Evolutionary conservation across 805 yeast genomes (phyloP).

Genomic region (Hyphopichia homilentoma): DNA sequence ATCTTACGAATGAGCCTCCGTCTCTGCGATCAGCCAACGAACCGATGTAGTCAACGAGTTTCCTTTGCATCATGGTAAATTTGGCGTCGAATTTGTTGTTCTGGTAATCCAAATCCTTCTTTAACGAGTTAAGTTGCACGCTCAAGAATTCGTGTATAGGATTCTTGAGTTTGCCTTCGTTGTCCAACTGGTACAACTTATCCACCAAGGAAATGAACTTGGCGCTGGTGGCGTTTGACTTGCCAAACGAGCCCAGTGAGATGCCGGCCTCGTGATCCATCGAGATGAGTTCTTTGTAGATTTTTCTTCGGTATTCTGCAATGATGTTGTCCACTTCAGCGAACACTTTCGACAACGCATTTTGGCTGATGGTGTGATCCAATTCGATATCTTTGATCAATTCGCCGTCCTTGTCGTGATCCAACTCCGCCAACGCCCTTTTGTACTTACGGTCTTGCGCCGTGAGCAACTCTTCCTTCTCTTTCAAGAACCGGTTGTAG

Average conservation of each 20-base stretch:
- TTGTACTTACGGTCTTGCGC: constrained; percentile 9
- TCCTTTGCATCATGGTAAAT: constrained; percentile 34
- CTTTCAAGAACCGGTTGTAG: constrained; percentile 27
- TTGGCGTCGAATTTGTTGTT: constrained; percentile 31
- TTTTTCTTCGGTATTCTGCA: constrained; percentile 29
- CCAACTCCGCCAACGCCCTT: constrained; percentile 7
- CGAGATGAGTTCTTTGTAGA: constrained; percentile 33
- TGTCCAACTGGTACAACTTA: constrained; percentile 32
- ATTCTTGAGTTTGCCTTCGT: constrained; percentile 13
- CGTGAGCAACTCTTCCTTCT: constrained; percentile 16
- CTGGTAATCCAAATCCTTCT: constrained; percentile 33
- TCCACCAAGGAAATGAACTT: constrained; percentile 38
- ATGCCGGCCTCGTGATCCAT: constrained; percentile 32
- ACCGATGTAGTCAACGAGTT: constrained; percentile 31
- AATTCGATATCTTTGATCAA: constrained; percentile 15
- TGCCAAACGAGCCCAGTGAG: constrained; percentile 4
- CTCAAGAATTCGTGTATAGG: constrained; percentile 35
- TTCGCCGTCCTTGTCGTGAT: constrained; percentile 10
- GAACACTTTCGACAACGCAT: constrained; percentile 27
- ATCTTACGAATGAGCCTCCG: constrained; percentile 33
- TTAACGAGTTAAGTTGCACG: constrained; percentile 27
- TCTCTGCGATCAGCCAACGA: constrained; percentile 27
- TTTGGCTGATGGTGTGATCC: constrained; percentile 21
- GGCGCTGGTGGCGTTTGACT: constrained; percentile 13
- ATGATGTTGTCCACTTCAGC: constrained; percentile 31